phyloP scores from a whole-genome alignment of 768 basidiomycete genomes.

The Neoboletus brunneissimus region DNA sequence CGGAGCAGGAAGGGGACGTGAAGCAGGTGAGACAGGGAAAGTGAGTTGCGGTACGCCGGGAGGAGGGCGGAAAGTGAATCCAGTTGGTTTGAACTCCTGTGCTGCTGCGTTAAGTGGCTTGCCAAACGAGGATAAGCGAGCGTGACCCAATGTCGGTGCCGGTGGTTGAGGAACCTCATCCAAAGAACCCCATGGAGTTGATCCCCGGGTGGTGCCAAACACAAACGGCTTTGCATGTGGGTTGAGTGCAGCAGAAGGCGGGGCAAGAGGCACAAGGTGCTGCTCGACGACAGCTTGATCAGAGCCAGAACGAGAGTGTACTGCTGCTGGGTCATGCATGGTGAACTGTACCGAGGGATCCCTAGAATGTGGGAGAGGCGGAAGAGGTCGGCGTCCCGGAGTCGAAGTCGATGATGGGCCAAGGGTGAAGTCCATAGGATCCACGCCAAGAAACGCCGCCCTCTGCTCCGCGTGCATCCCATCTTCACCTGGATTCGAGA shows the following conservation, averaged over 20 bases:
- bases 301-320: slow-evolving; percentile 56
- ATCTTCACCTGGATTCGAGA: slow-evolving; percentile 88
- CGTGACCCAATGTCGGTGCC: slow-evolving; percentile 38
- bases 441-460: slow-evolving; percentile 44
- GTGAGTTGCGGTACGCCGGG: slow-evolving; percentile 59
- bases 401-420: slow-evolving; percentile 44
- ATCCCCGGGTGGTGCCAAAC: slow-evolving; percentile 51
- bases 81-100: slow-evolving; percentile 74
- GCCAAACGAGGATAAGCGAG: slow-evolving; percentile 46
- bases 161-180: slow-evolving; percentile 31
- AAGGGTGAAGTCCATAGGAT: slow-evolving; percentile 43
- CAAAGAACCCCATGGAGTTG: slow-evolving; percentile 35
- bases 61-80: slow-evolving; percentile 77
- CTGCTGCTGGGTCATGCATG: slow-evolving; percentile 55
- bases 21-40: slow-evolving; percentile 29
- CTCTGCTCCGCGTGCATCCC: slow-evolving; percentile 37
- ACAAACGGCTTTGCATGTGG: slow-evolving; percentile 84
- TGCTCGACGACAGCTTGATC: slow-evolving; percentile 39
- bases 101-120: slow-evolving; percentile 79
- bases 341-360: slow-evolving; percentile 60
- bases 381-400: slow-evolving; percentile 49
- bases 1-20: slow-evolving; percentile 41
- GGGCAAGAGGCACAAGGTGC: slow-evolving; percentile 13
- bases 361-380: slow-evolving; percentile 64
- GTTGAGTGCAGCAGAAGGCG: slow-evolving; percentile 48